Evolutionary conservation across 1,284 basidiomycete genomes (phyloP).

Genomic region (Naganishia cerealis): DNA sequence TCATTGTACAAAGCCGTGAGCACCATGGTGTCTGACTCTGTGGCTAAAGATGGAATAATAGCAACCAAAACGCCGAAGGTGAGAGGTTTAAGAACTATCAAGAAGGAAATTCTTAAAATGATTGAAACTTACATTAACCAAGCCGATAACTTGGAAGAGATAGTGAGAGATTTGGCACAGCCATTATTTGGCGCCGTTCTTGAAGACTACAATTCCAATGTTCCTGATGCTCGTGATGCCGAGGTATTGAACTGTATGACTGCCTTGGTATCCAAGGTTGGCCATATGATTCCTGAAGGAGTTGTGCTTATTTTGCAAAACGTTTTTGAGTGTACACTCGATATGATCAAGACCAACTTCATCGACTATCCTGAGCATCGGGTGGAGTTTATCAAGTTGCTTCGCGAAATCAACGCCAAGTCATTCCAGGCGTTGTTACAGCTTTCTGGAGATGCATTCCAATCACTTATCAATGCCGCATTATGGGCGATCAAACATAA

Average conservation of each 20-base stretch:
- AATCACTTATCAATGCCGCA: slow-evolving; percentile 96
- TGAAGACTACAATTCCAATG: slow-evolving; percentile 93
- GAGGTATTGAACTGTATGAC: slow-evolving; percentile 98
- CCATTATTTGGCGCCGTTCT: slow-evolving; percentile 94
- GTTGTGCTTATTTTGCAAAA: slow-evolving; percentile 86
- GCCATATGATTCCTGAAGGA: no score
- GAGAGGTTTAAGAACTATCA: slow-evolving; percentile 89
- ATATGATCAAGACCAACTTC: slow-evolving; percentile 99
- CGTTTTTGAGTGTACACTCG: slow-evolving; percentile 93
- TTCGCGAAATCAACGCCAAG: slow-evolving; percentile 87
- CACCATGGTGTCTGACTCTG: slow-evolving; percentile 98
- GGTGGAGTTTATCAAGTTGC: slow-evolving; percentile 92
- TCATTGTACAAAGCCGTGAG: no score
- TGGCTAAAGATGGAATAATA: slow-evolving; percentile 67
- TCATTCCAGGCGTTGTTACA: slow-evolving; percentile 93
- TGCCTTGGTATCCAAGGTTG: no score
- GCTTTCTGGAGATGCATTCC: slow-evolving; percentile 89
- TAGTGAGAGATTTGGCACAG: slow-evolving; percentile 90
- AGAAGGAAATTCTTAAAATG: slow-evolving; percentile 95
- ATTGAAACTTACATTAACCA: slow-evolving; percentile 98
- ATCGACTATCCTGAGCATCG: slow-evolving; percentile 97
- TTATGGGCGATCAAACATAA: slow-evolving; percentile 99
- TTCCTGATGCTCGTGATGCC: slow-evolving; percentile 89
- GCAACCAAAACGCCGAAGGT: slow-evolving; percentile 98
- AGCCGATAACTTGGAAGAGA: slow-evolving; percentile 90